Conservation (phyloP, 1,284 basidiomycete genomes). For the Farysia itapuensis region DNA sequence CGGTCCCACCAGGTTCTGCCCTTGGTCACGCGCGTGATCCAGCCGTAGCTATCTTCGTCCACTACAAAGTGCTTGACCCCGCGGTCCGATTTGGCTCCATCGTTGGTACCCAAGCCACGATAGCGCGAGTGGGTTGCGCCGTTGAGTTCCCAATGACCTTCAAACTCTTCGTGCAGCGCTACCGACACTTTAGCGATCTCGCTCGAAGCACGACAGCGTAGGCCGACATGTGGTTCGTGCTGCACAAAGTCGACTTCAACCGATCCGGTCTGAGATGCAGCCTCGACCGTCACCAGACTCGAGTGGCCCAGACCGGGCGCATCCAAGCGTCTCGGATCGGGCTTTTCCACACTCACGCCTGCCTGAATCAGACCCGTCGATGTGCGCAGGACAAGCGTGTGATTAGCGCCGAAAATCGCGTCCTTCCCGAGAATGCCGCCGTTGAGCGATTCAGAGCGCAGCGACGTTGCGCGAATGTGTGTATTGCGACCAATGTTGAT, state of each 20-base stretch:
- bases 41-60: conserved; percentile 32
- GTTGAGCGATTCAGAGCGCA: conserved; percentile 26
- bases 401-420: conserved; percentile 36
- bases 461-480: conserved; percentile 20
- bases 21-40: conserved; percentile 23
- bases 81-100: conserved; percentile 8
- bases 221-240: conserved; percentile 26
- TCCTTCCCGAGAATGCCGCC: conserved; percentile 27
- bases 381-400: conserved; percentile 28
- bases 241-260: conserved; percentile 31
- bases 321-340: conserved; percentile 18
- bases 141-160: conserved; percentile 32
- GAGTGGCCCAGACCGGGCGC: conserved; percentile 19
- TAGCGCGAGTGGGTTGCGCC: conserved; percentile 34
- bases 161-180: conserved; percentile 19
- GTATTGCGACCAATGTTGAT: conserved; percentile 27
- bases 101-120: conserved; percentile 14
- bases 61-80: conserved; percentile 17
- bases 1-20: conserved; percentile 25
- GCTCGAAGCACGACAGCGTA: conserved; percentile 25
- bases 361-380: conserved; percentile 34
- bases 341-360: conserved; percentile 29
- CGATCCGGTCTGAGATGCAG: conserved; percentile 27
- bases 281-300: conserved; percentile 22
- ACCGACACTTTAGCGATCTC: conserved; percentile 26